Base-by-base conservation (phyloP, 345 rosid species). In the Syzygium aqueum region DNA sequence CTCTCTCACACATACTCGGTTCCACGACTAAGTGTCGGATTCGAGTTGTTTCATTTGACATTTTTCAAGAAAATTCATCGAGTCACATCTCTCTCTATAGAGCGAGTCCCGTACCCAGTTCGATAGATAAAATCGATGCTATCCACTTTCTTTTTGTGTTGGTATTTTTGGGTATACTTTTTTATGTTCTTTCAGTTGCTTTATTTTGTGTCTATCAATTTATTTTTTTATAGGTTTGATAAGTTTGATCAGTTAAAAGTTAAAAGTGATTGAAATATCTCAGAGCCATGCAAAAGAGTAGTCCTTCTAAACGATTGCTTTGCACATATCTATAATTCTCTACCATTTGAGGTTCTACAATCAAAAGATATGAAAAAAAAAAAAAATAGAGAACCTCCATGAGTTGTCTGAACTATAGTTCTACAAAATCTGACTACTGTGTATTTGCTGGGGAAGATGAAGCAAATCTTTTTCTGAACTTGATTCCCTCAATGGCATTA, bases 61-160 rank as follows among this genome's bases (percentile, higher is more conserved):
- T n/a, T n/a, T n/a, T 17, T 61, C 2, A 28, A 61, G 21, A n/a
- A 0, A 37, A 52, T 52, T 5, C 17, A 52, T 52, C 6, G 19
- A 52, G 17, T 52, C 17, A 51, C 17, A 51, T n/a, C 33, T 61
- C 33, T 61, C 33, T 61, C 7, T 25, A 2, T 19, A 61, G 12
- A n/a, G 67, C 0, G 13, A 27, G 25, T 0, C 14, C 6, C 5
- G 25, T 57, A 57, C 25, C 17, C 0, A 59, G 17, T 12, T 59
- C 3, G 8, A 59, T 12, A 59, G 30, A 59, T 59, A 27, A 59
- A 59, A 59, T 59, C 67, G 12, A 27, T 28, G 12, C 30, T 28
- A 9, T 0, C 40, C 17, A 2, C 21, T 28, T 63, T 15, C 10
- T 30, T 65, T 14, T 65, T 65, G 0, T 0, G 0, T 28, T 15